A percentile compares a stretch with the other conserved stretches of the same genome.
Conservation (phyloP, 2,329 filamentous ascomycete species). For the Bipolaris bicolor region DNA sequence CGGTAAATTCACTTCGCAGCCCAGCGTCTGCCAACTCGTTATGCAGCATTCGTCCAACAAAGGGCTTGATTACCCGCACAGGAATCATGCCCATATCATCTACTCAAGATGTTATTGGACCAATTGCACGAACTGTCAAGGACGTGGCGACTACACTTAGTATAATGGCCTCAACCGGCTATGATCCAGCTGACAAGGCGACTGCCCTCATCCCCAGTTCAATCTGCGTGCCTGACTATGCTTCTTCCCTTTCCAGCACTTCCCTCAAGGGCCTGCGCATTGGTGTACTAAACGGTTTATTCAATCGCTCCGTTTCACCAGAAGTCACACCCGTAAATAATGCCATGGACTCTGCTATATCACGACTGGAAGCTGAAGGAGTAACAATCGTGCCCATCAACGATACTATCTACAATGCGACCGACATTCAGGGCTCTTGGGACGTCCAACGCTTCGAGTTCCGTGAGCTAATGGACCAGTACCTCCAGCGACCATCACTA, state of each 20-base stretch:
- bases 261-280: slow-evolving; percentile 53
- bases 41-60: slow-evolving; percentile 64
- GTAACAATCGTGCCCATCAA: slow-evolving; percentile 59
- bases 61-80: slow-evolving; percentile 57
- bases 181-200: slow-evolving; percentile 59
- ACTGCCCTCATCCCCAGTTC: slow-evolving; percentile 57
- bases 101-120: slow-evolving; percentile 63
- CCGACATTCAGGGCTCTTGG: slow-evolving; percentile 54
- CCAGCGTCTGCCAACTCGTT: slow-evolving; percentile 67
- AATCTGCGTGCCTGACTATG: slow-evolving; percentile 56
- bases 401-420: slow-evolving; percentile 59
- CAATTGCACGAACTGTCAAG: slow-evolving; percentile 59
- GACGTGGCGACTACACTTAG: slow-evolving; percentile 60
- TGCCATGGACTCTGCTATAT: slow-evolving; percentile 58
- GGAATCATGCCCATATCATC: slow-evolving; percentile 63
- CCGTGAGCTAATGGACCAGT: slow-evolving; percentile 60
- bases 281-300: slow-evolving; percentile 63
- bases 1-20: slow-evolving; percentile 65
- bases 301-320: slow-evolving; percentile 57
- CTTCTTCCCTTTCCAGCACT: slow-evolving; percentile 44
- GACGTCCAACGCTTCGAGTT: slow-evolving; percentile 69
- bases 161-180: slow-evolving; percentile 60
- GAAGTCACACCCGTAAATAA: slow-evolving; percentile 65
- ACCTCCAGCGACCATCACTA: slow-evolving; percentile 57
- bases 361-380: slow-evolving; percentile 55